A percentile compares a stretch with the other conserved stretches of the same genome.
Evolutionary conservation across 306 rosid genomes (phyloP).

Genomic region (Sesbania bispinosa): DNA sequence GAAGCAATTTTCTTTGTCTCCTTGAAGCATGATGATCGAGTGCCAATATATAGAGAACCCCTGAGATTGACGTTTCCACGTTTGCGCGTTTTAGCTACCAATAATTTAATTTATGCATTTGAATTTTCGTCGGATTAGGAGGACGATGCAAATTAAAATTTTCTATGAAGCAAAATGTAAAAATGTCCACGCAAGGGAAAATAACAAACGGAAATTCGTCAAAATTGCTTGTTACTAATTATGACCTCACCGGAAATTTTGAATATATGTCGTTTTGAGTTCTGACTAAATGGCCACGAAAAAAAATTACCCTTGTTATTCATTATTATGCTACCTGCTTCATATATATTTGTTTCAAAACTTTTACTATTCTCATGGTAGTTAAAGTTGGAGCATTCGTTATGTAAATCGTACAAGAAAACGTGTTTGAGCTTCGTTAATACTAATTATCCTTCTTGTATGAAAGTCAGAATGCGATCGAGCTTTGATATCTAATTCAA

Average conservation of each 20-base stretch:
- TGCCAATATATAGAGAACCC: background rate
- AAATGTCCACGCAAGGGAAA: background rate
- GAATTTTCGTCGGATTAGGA: slow-evolving; percentile 25
- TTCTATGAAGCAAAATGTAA: too few relatives aligned
- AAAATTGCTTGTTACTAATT: background rate
- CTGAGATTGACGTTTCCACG: slow-evolving; percentile 14
- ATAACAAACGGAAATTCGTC: background rate
- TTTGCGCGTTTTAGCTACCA: slow-evolving; percentile 21
- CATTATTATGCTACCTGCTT: background rate
- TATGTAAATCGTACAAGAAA: background rate
- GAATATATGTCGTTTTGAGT: background rate
- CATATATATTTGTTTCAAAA: background rate
- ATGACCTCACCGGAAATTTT: background rate
- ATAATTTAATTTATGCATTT: background rate
- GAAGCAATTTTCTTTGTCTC: background rate
- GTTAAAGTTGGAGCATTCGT: background rate
- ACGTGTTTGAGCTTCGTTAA: background rate
- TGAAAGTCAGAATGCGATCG: background rate
- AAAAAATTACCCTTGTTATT: background rate
- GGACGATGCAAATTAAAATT: background rate
- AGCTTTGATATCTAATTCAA: background rate
- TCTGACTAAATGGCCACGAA: background rate
- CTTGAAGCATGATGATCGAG: background rate
- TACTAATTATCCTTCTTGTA: background rate
- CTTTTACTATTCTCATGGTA: background rate